Evolutionary conservation across 2,329 filamentous ascomycete species (phyloP), one percentile per base, ranked within the genome.

Genomic region (Pseudogymnoascus verrucosus): DNA sequence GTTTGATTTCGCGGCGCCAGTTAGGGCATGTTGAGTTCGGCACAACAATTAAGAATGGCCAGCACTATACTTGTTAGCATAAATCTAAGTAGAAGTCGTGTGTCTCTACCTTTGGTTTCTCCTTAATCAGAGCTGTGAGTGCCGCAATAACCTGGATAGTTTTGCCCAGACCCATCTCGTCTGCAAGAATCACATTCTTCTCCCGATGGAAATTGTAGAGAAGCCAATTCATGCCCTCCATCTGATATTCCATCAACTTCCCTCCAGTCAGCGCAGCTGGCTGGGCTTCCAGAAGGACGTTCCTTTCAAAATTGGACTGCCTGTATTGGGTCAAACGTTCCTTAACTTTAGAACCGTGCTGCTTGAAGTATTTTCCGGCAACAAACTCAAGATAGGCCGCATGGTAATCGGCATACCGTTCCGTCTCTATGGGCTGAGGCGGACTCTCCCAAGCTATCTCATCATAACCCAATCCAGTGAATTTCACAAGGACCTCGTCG

Each of bases 131-230:
- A 0, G 88, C 87, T 1, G 90, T 86, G 65, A 98, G 82, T 66
- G 96, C 84, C 2, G 88, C 85, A 65, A 98, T 89, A 62, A 97
- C 87, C 73, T 99, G 95, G 34, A 99, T 91, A 0, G 95, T 99
- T 78, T 99, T 99, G 34, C 95, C 95, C 1, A 99, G 84, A 42
- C 95, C 95, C 95, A 99, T 99, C 73, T 99, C 95, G 72, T 99
- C 95, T 0, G 95, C 95, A 5, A 98, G 83, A 64, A 98, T 93
- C 28, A 92, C 89, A 71, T 95, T 98, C 71, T 90, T 87, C 68
- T 87, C 82, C 61, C 84, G 81, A 70, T 92, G 89, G 80, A 91
- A 98, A 72, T 95, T 95, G 74, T 90, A 93, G 65, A 96, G 88
- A 2, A 99, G 83, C 93, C 95, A 99, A 71, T 98, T 97, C 61